Evolutionary conservation across 2,329 filamentous ascomycete species (phyloP), one percentile per base, ranked within the genome.

Genomic region (Zasmidium citrigriseum): DNA sequence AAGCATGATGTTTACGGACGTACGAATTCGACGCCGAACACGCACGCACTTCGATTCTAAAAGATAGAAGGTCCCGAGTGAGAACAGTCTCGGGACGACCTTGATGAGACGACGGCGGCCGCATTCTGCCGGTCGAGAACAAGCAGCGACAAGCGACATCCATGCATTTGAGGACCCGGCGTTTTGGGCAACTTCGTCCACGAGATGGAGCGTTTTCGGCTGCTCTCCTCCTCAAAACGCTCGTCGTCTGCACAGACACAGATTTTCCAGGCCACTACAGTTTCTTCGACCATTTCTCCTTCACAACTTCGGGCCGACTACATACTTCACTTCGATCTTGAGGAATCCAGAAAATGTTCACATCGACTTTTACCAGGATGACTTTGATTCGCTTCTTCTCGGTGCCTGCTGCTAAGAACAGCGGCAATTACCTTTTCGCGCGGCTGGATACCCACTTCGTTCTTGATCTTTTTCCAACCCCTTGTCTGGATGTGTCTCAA

Each of bases 401-500:
- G 34, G 12, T 25, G 45, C 22, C 10, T 47, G 45, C 45, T 18
- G 45, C 46, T n/a, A n/a, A n/a, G n/a, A n/a, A n/a, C n/a, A n/a
- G n/a, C n/a, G n/a, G n/a, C n/a, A n/a, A n/a, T n/a, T n/a, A n/a
- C n/a, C n/a, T n/a, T n/a, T n/a, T 21, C 46, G 46, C 29, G 27
- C 54, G 46, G 24, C 54, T 49, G 54, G 46, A 55, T 55, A 50
- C 54, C 46, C 54, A 38, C 22, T 50, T 55, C 20, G 27, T 29
- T 47, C 41, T 29, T 25, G 18, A 45, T n/a, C 20, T 23, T 50
- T 14, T 45, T n/a, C 20, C 45, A 20, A 25, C 21, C 14, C 10
- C 46, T 9, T 25, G 3, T 49, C 14, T 49, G 34, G 34, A 41
- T n/a, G 14, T n/a, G 12, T 4, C 14, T 41, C 34, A n/a, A 16